Evolutionary conservation across 306 rosid species (phyloP).

Genomic region (Cicer judaicum): DNA sequence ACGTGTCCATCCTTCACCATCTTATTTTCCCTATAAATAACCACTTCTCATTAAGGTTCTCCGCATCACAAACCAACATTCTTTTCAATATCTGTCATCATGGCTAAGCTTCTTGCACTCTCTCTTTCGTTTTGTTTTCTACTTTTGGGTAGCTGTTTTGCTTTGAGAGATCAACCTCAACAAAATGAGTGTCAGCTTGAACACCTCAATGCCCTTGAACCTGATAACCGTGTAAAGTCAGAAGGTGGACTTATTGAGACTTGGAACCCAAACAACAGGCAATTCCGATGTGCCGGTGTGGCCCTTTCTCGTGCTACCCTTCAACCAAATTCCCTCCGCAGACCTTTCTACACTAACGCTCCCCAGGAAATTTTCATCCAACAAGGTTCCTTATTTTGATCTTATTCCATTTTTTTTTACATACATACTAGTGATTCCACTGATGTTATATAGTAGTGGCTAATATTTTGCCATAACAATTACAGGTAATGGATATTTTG

Average conservation of each 20-base stretch:
- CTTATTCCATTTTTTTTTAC: no score
- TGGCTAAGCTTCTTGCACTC: conserved; percentile 57
- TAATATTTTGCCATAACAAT: background rate
- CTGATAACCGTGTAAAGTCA: conserved; percentile 17
- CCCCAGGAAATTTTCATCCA: conserved; percentile 46
- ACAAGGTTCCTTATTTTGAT: conserved; percentile 20
- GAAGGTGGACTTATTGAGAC: conserved; percentile 51
- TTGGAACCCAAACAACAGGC: conserved; percentile 45
- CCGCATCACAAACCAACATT: conserved; percentile 43
- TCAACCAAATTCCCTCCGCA: conserved; percentile 29
- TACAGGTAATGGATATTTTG: conserved; percentile 43
- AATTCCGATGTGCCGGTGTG: conserved; percentile 41
- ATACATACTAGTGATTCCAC: no score
- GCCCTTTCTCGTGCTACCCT: conserved; percentile 46
- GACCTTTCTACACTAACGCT: conserved; percentile 48
- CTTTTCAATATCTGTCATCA: background rate
- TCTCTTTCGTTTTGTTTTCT: conserved; percentile 54
- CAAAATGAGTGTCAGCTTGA: conserved; percentile 45
- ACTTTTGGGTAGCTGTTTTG: conserved; percentile 51
- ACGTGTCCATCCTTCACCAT: conserved; percentile 48
- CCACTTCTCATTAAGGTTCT: conserved; percentile 19
- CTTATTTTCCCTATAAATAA: conserved; percentile 37
- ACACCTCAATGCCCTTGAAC: conserved; percentile 26
- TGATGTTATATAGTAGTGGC: background rate
- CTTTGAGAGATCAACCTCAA: background rate